Evolutionary conservation across 768 basidiomycete genomes (phyloP), one percentile per base, ranked within the genome.

Genomic region (Boletus vermiculosoides): DNA sequence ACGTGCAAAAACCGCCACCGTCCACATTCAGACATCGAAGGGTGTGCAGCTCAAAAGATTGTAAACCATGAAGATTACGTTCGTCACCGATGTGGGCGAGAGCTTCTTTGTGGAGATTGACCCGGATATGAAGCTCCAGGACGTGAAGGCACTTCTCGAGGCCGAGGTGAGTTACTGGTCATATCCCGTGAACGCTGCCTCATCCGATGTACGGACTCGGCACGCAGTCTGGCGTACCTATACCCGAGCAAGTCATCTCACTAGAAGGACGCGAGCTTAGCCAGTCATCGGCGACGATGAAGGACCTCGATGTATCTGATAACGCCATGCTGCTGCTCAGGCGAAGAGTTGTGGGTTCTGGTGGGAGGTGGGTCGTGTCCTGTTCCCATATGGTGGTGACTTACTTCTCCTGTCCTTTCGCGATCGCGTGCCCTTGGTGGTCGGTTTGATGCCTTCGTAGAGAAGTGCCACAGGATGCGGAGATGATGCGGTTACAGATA

Each of bases 121-220:
- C 74, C 82, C 91, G 1, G 81, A 80, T 52, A 94, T 98, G 90
- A 86, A 92, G 71, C 82, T 98, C 30, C 90, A 92, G 77, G 90
- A 95, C 70, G 86, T 98, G 37, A 88, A 89, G 82, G 96, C 92
- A 13, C 78, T 98, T 52, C 79, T 97, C n/a, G 94, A 97, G 73
- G 95, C 88, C 0, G 95, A 98, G 84, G 96, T 94, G 70, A 71
- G 86, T 69, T n/a, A 42, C 50, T 33, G 20, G 18, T 23, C 23
- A 11, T 30, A 44, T 48, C 31, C n/a, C 47, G 12, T 44, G 30
- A 9, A 23, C n/a, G 37, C 31, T 39, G 4, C 45, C 34, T 56
- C 52, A 44, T 45, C 47, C 28, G 30, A 46, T 50, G n/a, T 22
- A 22, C 20, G 47, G 13, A 30, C 45, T 13, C 36, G 42, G 37